Evolutionary conservation across 176 grass and related monocot genomes (phyloP).

Genomic region (Oropetium thomaeum): DNA sequence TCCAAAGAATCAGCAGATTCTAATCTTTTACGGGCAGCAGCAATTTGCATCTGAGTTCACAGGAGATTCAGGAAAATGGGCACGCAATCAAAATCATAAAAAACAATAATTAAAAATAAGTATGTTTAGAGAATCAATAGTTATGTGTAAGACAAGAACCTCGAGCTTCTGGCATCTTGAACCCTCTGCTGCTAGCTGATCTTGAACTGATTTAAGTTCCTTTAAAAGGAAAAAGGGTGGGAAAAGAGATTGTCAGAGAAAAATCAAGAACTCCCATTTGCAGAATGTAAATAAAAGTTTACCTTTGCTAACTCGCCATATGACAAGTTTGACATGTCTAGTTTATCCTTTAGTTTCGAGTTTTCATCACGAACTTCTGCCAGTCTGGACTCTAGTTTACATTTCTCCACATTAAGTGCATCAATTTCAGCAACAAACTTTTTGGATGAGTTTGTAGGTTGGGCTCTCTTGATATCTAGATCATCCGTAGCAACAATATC

Average conservation of each 20-base stretch:
- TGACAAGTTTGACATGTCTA: slow-evolving; percentile 59
- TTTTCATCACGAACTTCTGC: slow-evolving; percentile 67
- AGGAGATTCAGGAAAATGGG: slow-evolving; percentile 11
- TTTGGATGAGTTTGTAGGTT: slow-evolving; percentile 53
- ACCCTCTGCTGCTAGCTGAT: slow-evolving; percentile 77
- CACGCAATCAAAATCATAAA: slow-evolving; percentile 34
- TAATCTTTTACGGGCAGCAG: slow-evolving; percentile 57
- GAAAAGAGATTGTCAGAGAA: background rate
- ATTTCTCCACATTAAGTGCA: slow-evolving; percentile 55
- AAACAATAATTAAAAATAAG: slow-evolving; percentile 24
- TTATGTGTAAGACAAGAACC: slow-evolving; percentile 46
- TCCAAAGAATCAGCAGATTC: slow-evolving; percentile 66
- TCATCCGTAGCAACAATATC: slow-evolving; percentile 46
- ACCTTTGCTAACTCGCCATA: slow-evolving; percentile 76
- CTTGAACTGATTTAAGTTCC: slow-evolving; percentile 89
- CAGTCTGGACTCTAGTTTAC: slow-evolving; percentile 56
- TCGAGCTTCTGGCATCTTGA: slow-evolving; percentile 87
- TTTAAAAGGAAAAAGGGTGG: slow-evolving; percentile 39
- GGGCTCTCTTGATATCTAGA: slow-evolving; percentile 56
- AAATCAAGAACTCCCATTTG: slow-evolving; percentile 1
- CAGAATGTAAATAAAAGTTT: slow-evolving; percentile 34
- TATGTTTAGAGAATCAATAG: slow-evolving; percentile 20
- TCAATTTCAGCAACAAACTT: slow-evolving; percentile 47
- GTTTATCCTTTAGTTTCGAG: slow-evolving; percentile 57
- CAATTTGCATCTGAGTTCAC: slow-evolving; percentile 73